These are phyloP conservation scores for Nitzschia palea DNA, from an alignment of 108 stramenopile species.

Conservation along the genomic window DNA sequence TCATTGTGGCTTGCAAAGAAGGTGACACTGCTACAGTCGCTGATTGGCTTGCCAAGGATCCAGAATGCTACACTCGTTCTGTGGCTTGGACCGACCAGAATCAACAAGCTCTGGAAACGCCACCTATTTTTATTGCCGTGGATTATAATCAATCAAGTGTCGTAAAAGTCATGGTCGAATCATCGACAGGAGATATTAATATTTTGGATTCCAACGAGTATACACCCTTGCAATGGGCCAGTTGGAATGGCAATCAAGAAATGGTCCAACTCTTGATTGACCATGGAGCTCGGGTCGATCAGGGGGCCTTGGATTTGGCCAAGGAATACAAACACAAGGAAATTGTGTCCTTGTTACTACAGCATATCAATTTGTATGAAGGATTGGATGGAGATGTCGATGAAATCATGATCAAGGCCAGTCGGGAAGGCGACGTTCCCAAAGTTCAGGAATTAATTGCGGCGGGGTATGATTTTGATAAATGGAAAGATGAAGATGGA, in stretches of 20 bases:
- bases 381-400: constrained; percentile 44
- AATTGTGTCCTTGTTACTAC: constrained; percentile 26
- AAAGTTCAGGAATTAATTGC: constrained; percentile 42
- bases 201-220: constrained; percentile 13
- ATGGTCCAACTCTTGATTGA: constrained; percentile 48
- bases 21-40: neutral
- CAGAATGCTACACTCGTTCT: neutral
- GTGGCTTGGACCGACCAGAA: constrained; percentile 23
- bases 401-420: constrained; percentile 58
- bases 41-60: neutral
- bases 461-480: constrained; percentile 40
- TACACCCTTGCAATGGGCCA: constrained; percentile 47
- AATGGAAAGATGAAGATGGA: constrained; percentile 49
- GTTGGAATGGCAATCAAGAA: constrained; percentile 41
- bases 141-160: constrained; percentile 47
- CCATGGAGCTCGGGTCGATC: constrained; percentile 23
- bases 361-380: constrained; percentile 46
- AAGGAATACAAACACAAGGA: constrained; percentile 42
- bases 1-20: constrained; percentile 10
- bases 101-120: constrained; percentile 12
- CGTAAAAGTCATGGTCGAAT: constrained; percentile 31
- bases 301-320: constrained; percentile 46
- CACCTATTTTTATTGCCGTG: constrained; percentile 50
- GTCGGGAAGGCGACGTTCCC: constrained; percentile 47
- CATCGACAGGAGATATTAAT: neutral